Conservation (phyloP, 495 filamentous ascomycete genomes). For the Trichoderma reesei region DNA sequence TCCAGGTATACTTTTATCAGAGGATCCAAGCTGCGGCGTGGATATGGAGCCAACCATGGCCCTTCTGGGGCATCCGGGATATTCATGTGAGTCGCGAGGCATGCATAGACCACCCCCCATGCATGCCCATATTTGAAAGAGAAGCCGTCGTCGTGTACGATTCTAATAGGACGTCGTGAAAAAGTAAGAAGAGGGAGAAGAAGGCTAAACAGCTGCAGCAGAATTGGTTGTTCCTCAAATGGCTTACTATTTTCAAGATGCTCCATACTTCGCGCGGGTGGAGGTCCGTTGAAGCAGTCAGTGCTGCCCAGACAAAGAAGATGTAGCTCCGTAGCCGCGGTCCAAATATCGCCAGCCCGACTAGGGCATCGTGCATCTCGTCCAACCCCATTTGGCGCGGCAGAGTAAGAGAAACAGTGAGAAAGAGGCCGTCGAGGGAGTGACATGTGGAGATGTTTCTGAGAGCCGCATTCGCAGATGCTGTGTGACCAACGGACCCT, state of each 20-base stretch:
- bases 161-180: not conserved
- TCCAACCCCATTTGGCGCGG: not conserved
- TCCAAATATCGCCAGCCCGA: not conserved
- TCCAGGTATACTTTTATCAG: not conserved
- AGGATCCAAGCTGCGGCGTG: not conserved
- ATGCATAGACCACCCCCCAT: constrained; percentile 1
- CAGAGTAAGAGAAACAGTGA: not conserved
- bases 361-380: not conserved
- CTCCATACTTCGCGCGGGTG: not conserved
- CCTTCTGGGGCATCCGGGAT: not conserved
- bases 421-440: not conserved
- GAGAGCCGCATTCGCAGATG: not conserved
- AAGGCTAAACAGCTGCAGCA: not conserved
- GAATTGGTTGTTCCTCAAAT: not conserved
- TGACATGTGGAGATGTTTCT: not conserved
- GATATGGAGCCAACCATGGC: not conserved
- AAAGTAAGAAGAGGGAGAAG: too few species aligned
- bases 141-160: not conserved
- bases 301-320: not conserved
- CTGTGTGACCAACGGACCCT: not conserved
- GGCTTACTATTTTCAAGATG: not conserved
- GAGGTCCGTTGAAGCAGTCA: not conserved
- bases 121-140: not conserved
- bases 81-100: not conserved
- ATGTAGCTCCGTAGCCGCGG: not conserved